Base-by-base conservation (phyloP, 2,329 filamentous ascomycete species). In the Lecanicillium sp. region DNA sequence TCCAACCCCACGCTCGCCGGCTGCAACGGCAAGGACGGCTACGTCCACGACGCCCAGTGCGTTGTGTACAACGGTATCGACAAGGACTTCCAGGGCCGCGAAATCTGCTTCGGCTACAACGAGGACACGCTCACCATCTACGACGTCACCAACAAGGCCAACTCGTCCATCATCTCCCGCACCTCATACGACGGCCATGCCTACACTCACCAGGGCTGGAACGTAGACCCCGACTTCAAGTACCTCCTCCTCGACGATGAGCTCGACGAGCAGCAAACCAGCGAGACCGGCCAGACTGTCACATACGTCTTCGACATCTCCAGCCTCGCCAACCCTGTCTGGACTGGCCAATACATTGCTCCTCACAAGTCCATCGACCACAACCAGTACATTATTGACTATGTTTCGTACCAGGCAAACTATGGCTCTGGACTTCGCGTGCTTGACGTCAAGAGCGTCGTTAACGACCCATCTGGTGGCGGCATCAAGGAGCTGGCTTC, bases 1-100 rank as follows among this genome's bases (percentile, higher is more conserved):
- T 53, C 64, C 11, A 71, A 69, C 12, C 73, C 72, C 3, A 65
- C 54, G n/a, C 65, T 59, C 14, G 60, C 69, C 3, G 71, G 71
- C 41, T 74, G 69, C 46, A 64, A 63, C n/a, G 58, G 59, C 27
- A 43, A 61, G 13, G 70, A 72, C 42, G 69, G 68, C 18, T 74
- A 74, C 48, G 67, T 78, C 3, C 75, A 79, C 48, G 74, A 79
- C 42, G 75, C 74, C 1, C 73, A 79, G 49, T 78, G 74, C 44
- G 54, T 78, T 18, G 65, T 70, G 20, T 76, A 76, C 46, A 64
- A 61, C 8, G 72, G 73, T 1, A 71, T 72, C 1, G 67, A 75
- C 43, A 55, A 54, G 17, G 48, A 60, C 17, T 77, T 68, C 51
- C 52, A 56, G 3, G 69, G 66, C 17, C 60, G 57, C 2, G 69